Evolutionary conservation across 2,329 filamentous ascomycete species (phyloP), one percentile per base, ranked within the genome.

Genomic region (Truncatella angustata): DNA sequence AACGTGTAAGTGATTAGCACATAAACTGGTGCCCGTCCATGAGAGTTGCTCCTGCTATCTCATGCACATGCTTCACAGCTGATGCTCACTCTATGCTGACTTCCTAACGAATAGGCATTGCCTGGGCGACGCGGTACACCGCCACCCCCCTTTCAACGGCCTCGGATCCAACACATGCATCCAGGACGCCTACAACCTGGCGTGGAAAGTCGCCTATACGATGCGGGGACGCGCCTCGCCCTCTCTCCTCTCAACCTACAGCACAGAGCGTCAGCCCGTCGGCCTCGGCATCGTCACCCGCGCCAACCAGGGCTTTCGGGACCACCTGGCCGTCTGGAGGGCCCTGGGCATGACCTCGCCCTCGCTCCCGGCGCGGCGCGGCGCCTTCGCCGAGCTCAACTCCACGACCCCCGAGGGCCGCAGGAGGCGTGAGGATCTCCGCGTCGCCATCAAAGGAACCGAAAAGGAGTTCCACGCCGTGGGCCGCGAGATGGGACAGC

Each of bases 151-250:
- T 0, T 68, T 77, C 16, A 80, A 82, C 58, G 82, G 79, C 0
- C 71, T 84, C 1, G 80, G 81, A 2, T 78, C 73, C 24, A 84
- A 84, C 59, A 84, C 80, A 1, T 83, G 80, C 56, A 76, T 82
- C 23, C 78, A 81, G 59, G 79, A 82, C 57, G 76, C 79, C 1
- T 79, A 72, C 62, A 82, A 82, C 56, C 67, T 82, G 1, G 79
- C 77, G 11, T 82, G 78, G 79, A 82, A 82, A 54, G 64, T 81
- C 18, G 71, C 74, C 3, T 76, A 77, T 55, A 78, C 79, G 32
- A 68, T 54, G 59, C 70, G 30, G 70, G 73, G 49, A 11, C 20
- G 10, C n/a, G 46, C 46, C 6, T 28, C 23, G 20, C 32, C 46
- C 16, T 9, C 9, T 3, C 20, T 49, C 6, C 46, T 49, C 2